Percentiles rank a stretch among this genome's conserved stretches.
Evolutionary conservation across 371 early-diverging fungal species (phyloP).

Genomic region (Mortierella sp.): DNA sequence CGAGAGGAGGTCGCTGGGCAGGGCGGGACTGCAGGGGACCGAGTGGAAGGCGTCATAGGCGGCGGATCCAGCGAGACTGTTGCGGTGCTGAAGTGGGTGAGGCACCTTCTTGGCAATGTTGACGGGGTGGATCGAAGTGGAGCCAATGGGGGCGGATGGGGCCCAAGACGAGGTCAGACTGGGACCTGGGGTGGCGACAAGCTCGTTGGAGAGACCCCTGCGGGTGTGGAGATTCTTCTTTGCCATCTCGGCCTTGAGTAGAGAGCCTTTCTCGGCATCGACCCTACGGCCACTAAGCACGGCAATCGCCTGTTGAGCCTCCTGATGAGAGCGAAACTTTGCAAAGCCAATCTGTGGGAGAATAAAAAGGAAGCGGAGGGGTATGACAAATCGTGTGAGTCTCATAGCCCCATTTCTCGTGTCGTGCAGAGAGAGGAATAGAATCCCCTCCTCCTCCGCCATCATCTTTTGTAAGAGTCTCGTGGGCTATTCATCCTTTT

Average conservation of each 20-base stretch:
- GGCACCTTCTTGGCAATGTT: slow-evolving; percentile 34
- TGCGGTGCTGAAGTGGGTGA: slow-evolving; percentile 53
- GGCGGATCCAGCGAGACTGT: slow-evolving; percentile 57
- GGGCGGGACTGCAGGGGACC: slow-evolving; percentile 63
- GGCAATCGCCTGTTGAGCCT: slow-evolving; percentile 91
- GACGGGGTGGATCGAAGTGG: slow-evolving; percentile 29
- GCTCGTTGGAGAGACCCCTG: slow-evolving; percentile 49
- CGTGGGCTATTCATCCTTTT: background rate
- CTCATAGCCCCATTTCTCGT: background rate
- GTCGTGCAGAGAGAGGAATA: background rate
- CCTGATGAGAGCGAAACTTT: slow-evolving; percentile 88
- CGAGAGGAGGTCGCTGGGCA: slow-evolving; percentile 68
- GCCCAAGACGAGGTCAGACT: slow-evolving; percentile 16
- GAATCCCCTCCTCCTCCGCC: background rate
- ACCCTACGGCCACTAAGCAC: slow-evolving; percentile 89
- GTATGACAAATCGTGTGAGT: background rate
- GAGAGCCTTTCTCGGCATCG: slow-evolving; percentile 87
- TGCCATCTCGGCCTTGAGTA: slow-evolving; percentile 96
- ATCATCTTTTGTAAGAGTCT: background rate
- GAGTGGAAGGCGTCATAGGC: slow-evolving; percentile 71
- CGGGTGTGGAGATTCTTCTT: slow-evolving; percentile 91
- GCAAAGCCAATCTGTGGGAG: slow-evolving; percentile 88
- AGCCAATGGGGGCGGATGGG: slow-evolving; percentile 16
- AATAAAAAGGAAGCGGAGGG: background rate
- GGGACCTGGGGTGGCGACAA: slow-evolving; percentile 24